Base-by-base conservation (phyloP, 1,284 basidiomycete genomes). In the Apiotrichum veenhuisii region DNA sequence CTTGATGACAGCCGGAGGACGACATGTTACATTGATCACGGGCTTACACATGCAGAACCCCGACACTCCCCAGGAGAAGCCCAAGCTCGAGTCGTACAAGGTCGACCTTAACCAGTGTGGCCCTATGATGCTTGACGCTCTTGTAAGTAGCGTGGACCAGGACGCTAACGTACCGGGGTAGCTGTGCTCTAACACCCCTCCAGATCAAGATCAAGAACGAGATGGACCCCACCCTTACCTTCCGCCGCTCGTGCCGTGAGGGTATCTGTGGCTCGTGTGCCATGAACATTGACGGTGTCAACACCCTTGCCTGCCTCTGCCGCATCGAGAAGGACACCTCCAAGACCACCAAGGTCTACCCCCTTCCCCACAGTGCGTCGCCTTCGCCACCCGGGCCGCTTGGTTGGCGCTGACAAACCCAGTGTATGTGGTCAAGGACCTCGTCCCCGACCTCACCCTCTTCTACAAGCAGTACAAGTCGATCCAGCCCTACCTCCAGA, bases 191-290 rank as follows among this genome's bases (percentile, higher is more conserved):
- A 12, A 30, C 30, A 30, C 30, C 30, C 12, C 22, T 3, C 38
- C 86, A 89, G 81, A 96, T 98, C 81, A 98, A 98, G 81, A 97
- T 98, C 77, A 98, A 98, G 85, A 98, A 98, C 78, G 94, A 98
- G 78, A 75, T 94, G 26, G 95, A 98, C 80, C 89, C 95, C 9
- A 96, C 95, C 2, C 82, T 98, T 45, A 97, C 94, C 18, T 98
- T 98, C 83, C 87, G 94, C 57, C 86, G 94, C 56, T 96, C 91
- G 33, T 98, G 95, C 83, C 82, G 95, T 65, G 95, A 98, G 81
- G 95, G 95, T 61, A 98, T 98, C 70, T 98, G 96, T 72, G 96
- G 95, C 45, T 94, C 90, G 18, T 98, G 95, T 75, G 94, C 95
- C 60, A 97, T 98, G 95, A 98, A 98, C 83, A 91, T 98, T 73